Evolutionary conservation across 371 early-diverging fungal species (phyloP).

Genomic region (Zychaea mexicana): DNA sequence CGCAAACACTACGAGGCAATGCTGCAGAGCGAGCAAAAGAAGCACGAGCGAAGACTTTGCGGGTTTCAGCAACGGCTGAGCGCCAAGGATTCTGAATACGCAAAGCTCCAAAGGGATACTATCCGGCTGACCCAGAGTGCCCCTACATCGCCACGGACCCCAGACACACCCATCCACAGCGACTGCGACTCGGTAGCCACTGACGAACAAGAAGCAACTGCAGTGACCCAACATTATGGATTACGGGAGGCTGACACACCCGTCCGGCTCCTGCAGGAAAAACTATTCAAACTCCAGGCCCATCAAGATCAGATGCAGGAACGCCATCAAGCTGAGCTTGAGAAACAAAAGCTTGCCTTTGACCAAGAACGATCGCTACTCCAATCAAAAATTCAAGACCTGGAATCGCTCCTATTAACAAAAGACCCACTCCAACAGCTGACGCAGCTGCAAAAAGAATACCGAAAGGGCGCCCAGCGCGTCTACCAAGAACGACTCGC

Average conservation of each 20-base stretch:
- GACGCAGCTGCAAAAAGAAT: not conserved
- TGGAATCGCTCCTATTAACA: not conserved
- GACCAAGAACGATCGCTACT: not conserved
- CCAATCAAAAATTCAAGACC: not conserved
- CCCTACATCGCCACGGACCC: slow-evolving; percentile 2
- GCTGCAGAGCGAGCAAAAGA: slow-evolving; percentile 31
- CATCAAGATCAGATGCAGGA: not conserved
- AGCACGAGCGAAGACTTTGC: slow-evolving; percentile 27
- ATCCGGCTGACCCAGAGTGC: not conserved
- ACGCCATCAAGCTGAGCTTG: not conserved
- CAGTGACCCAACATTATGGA: not conserved
- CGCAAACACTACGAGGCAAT: slow-evolving; percentile 22
- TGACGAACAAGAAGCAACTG: not conserved
- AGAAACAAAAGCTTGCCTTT: not conserved
- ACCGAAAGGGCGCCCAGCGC: slow-evolving; percentile 1
- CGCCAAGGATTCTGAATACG: slow-evolving; percentile 30
- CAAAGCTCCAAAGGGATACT: slow-evolving; percentile 13
- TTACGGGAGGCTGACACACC: too few species aligned
- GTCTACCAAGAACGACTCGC: slow-evolving; percentile 4
- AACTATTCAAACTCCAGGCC: not conserved
- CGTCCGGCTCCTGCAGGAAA: not conserved
- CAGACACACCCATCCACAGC: not conserved
- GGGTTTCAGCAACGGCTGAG: slow-evolving; percentile 31
- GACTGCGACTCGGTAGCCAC: not conserved
- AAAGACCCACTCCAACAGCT: not conserved